phyloP scores from a whole-genome alignment of 2,329 filamentous ascomycete genomes.

The Stachybotrys chlorohalonatus region DNA sequence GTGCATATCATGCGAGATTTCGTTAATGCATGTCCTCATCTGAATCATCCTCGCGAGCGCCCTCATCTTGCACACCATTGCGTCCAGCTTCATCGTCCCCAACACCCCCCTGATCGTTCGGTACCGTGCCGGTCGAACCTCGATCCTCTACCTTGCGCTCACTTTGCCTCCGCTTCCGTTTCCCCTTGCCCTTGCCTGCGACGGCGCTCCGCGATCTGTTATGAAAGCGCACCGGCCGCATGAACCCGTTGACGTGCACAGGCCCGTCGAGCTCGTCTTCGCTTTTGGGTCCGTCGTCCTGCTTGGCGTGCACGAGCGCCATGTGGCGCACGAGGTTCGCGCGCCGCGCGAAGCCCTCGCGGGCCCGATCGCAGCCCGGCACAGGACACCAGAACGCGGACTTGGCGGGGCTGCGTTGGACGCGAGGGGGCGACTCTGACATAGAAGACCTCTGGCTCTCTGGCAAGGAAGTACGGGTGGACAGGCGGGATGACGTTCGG shows the following conservation, averaged over 20 bases:
- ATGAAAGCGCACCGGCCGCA: slow-evolving; percentile 43
- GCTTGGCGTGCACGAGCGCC: slow-evolving; percentile 26
- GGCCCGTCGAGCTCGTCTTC: slow-evolving; percentile 46
- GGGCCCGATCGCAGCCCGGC: slow-evolving; percentile 24
- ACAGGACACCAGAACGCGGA: slow-evolving; percentile 28
- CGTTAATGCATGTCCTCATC: slow-evolving; percentile 1
- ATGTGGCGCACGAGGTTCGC: slow-evolving; percentile 29
- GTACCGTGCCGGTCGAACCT: background rate
- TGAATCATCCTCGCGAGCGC: slow-evolving; percentile 5
- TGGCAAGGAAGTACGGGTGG: background rate
- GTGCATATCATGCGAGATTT: background rate
- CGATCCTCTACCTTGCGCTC: slow-evolving; percentile 4
- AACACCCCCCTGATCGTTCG: background rate
- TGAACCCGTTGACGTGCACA: slow-evolving; percentile 60
- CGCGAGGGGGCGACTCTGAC: slow-evolving; percentile 17
- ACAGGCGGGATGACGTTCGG: background rate
- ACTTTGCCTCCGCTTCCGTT: slow-evolving; percentile 14
- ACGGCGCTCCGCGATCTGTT: slow-evolving; percentile 38
- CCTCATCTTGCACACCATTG: slow-evolving; percentile 1
- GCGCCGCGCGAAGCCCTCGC: slow-evolving; percentile 23
- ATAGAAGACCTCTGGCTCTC: background rate
- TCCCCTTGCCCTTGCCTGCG: background rate
- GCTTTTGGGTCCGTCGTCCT: slow-evolving; percentile 26
- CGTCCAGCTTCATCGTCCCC: background rate
- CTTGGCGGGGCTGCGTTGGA: slow-evolving; percentile 19